Conservation (phyloP, 202 grass and related monocot genomes). For the Eragrostis tef region DNA sequence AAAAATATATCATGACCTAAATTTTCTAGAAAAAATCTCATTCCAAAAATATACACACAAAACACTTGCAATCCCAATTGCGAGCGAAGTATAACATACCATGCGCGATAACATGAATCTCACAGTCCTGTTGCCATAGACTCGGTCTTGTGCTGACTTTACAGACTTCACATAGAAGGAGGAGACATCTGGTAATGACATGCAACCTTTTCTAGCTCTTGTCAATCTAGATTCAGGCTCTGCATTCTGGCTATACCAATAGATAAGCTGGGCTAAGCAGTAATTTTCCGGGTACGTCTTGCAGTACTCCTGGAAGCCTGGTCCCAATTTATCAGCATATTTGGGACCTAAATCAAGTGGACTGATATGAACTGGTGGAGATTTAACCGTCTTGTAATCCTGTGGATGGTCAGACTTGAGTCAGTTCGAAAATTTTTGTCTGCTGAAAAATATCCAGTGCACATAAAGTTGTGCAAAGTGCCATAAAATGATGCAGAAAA, state of each 20-base stretch:
- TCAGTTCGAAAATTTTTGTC: slow-evolving; percentile 29
- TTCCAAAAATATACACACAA: slow-evolving; percentile 5
- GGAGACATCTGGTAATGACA: slow-evolving; percentile 77
- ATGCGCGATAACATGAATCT: slow-evolving; percentile 98
- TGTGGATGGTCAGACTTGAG: slow-evolving; percentile 52
- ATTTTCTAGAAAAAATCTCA: slow-evolving; percentile 17
- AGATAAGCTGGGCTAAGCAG: slow-evolving; percentile 94
- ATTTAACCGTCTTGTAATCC: slow-evolving; percentile 92
- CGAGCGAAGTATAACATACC: slow-evolving; percentile 61
- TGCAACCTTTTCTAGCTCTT: slow-evolving; percentile 92
- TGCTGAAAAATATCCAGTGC: neutral
- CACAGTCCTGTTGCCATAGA: slow-evolving; percentile 82
- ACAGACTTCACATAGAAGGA: slow-evolving; percentile 87
- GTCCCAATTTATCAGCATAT: slow-evolving; percentile 91
- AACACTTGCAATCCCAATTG: slow-evolving; percentile 11
- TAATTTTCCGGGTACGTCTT: slow-evolving; percentile 90
- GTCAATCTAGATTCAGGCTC: slow-evolving; percentile 86
- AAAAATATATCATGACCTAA: neutral
- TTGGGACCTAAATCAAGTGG: slow-evolving; percentile 96
- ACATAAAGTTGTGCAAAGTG: neutral
- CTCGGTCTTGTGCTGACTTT: slow-evolving; percentile 70
- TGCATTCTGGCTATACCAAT: slow-evolving; percentile 95
- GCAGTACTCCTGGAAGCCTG: slow-evolving; percentile 84
- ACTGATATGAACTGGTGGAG: slow-evolving; percentile 83
- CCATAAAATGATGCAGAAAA: slow-evolving; percentile 23